Base-by-base conservation (phyloP, 208 protist genomes). In the Trypanosoma scelopori region DNA sequence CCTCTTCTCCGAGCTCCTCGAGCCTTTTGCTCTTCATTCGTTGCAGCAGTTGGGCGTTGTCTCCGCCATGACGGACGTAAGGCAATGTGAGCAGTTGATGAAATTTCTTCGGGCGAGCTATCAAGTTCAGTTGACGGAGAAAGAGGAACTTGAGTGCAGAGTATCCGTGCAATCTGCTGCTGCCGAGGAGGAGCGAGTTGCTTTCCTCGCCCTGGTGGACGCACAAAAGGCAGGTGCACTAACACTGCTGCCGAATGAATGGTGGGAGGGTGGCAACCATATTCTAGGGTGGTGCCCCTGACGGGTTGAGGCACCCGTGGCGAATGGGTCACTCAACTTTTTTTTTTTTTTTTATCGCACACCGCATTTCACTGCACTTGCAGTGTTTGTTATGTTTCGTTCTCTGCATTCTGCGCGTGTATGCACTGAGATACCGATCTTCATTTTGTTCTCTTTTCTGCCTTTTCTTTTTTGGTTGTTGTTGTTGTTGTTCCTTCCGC, bases 401-500 rank as follows among this genome's bases (percentile, higher is more conserved):
- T 50, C 25, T 25, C n/a, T n/a, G n/a, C 27, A 61, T 27, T 60
- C 50, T 39, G n/a, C 12, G 51, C 62, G 20, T 23, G 63, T 55
- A 64, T 42, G 57, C 49, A 60, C 39, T 39, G 16, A 55, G 46
- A 18, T 37, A 37, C 9, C 32, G 32, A 58, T 23, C 59, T 48
- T 67, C 1, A 18, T 55, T 67, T 53, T 48, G 13, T 48, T 48
- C 20, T 18, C n/a, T 65, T 41, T 45, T 52, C 45, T 51, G 7
- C 5, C 52, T 63, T 45, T 68, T 61, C 68, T 52, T 52, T 58
- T 61, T 65, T 65, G 49, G 9, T 62, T 43, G 22, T 22, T n/a
- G 12, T 4, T 37, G 22, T 32, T 49, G n/a, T n/a, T n/a, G n/a
- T n/a, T n/a, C n/a, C n/a, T n/a, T n/a, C n/a, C n/a, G n/a, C n/a